phyloP scores from a whole-genome alignment of 192 early-diverging fungal species.

The Coemansia sp. region DNA sequence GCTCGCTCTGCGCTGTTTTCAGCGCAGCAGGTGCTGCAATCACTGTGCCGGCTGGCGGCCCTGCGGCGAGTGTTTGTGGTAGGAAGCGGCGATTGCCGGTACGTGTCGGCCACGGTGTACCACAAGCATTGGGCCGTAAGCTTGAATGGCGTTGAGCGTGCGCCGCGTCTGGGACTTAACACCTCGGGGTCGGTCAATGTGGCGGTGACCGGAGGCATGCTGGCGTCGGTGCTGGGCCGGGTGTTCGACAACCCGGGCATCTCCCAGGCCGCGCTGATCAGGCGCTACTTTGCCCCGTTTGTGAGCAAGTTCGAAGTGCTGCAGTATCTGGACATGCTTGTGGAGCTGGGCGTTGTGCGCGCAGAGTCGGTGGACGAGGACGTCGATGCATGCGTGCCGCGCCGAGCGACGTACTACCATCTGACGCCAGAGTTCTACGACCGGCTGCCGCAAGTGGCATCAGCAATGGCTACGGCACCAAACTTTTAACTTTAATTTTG shows the following conservation, averaged over 20 bases:
- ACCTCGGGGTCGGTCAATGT: conserved; percentile 20
- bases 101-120: conserved; percentile 22
- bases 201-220: conserved; percentile 13
- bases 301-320: conserved; percentile 24
- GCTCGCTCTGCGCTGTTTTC: background rate
- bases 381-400: background rate
- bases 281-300: conserved; percentile 32
- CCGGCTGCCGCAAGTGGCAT: background rate
- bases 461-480: background rate
- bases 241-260: conserved; percentile 33
- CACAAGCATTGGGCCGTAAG: conserved; percentile 16
- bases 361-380: conserved; percentile 8
- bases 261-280: conserved; percentile 24
- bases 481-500: background rate
- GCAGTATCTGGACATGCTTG: conserved; percentile 19
- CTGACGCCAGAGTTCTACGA: conserved; percentile 14
- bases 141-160: conserved; percentile 7
- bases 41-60: background rate
- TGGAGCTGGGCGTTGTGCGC: conserved; percentile 13
- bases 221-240: conserved; percentile 18
- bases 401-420: conserved; percentile 12
- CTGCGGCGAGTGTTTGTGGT: conserved; percentile 9
- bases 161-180: conserved; percentile 31
- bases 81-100: conserved; percentile 35
- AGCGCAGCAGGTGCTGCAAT: background rate